Evolutionary conservation across 805 yeast genomes (phyloP).

Genomic region (Wickerhamomyces bovis): DNA sequence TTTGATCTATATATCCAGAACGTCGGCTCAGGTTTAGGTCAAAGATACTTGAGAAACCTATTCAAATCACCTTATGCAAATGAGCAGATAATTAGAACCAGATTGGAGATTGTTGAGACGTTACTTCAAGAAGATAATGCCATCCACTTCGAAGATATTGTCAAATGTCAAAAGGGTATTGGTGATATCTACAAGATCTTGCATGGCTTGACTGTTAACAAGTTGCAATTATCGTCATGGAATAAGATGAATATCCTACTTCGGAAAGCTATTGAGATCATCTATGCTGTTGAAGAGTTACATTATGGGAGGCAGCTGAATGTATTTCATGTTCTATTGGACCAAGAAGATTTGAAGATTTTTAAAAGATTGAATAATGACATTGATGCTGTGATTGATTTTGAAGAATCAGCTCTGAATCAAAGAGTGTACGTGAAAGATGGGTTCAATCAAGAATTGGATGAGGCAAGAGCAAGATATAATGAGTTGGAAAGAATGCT

Average conservation of each 20-base stretch:
- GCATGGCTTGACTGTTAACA: slow-evolving; percentile 22
- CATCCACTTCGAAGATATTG: slow-evolving; percentile 18
- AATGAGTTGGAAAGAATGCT: slow-evolving; percentile 26
- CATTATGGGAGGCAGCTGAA: not conserved
- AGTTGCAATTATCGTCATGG: slow-evolving; percentile 27
- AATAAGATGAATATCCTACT: slow-evolving; percentile 22
- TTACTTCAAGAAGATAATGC: slow-evolving; percentile 21
- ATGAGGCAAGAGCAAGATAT: slow-evolving; percentile 13
- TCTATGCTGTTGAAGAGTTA: not conserved
- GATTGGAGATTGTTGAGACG: slow-evolving; percentile 25
- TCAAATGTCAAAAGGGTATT: slow-evolving; percentile 18
- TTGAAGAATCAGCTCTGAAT: slow-evolving; percentile 28
- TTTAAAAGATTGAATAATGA: slow-evolving; percentile 12
- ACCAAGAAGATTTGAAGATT: slow-evolving; percentile 6
- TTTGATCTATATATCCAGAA: slow-evolving; percentile 22
- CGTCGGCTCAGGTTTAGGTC: slow-evolving; percentile 25
- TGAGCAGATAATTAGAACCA: slow-evolving; percentile 21
- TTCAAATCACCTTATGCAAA: slow-evolving; percentile 29
- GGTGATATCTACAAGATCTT: slow-evolving; percentile 25
- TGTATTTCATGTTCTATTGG: slow-evolving; percentile 13
- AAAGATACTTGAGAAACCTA: slow-evolving; percentile 27
- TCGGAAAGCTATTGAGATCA: slow-evolving; percentile 14
- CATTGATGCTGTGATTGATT: slow-evolving; percentile 29
- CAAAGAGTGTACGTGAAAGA: slow-evolving; percentile 25
- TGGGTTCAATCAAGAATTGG: slow-evolving; percentile 26